These are phyloP conservation scores for Trichosanthes cucumerina DNA, from an alignment of 306 rosid species.

Conservation along the genomic window DNA sequence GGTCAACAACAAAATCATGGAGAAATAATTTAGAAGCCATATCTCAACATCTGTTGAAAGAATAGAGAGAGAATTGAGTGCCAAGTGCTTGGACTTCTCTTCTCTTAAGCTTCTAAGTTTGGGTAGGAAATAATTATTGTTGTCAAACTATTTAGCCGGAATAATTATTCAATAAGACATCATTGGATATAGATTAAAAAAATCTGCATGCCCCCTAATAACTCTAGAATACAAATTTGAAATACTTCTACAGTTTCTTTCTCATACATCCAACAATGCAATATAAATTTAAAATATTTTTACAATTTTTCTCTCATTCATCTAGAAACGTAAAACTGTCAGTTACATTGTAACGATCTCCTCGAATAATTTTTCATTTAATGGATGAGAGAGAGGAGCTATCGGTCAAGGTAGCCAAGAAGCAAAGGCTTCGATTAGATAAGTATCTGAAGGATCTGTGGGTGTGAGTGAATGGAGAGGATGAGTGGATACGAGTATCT, in stretches of 20 bases:
- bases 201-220: too few relatives aligned
- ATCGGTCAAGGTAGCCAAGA: neutral
- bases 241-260: too few relatives aligned
- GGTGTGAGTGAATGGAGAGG: neutral
- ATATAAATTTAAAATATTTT: too few relatives aligned
- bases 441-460: slow-evolving; percentile 6
- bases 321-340: too few relatives aligned
- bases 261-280: too few relatives aligned
- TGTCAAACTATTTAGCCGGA: neutral
- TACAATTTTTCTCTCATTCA: too few relatives aligned
- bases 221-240: too few relatives aligned
- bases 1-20: slow-evolving; percentile 76
- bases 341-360: neutral
- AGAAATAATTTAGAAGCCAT: slow-evolving; percentile 31
- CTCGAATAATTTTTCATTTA: slow-evolving; percentile 1
- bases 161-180: too few relatives aligned
- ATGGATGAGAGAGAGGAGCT: slow-evolving; percentile 20
- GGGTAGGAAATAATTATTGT: neutral
- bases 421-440: neutral
- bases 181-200: too few relatives aligned
- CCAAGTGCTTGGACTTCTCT: neutral
- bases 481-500: slow-evolving; percentile 3
- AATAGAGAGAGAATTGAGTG: neutral
- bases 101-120: neutral
- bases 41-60: neutral